Base-by-base conservation (phyloP, 2,329 filamentous ascomycete species). In the Beauveria sp. region DNA sequence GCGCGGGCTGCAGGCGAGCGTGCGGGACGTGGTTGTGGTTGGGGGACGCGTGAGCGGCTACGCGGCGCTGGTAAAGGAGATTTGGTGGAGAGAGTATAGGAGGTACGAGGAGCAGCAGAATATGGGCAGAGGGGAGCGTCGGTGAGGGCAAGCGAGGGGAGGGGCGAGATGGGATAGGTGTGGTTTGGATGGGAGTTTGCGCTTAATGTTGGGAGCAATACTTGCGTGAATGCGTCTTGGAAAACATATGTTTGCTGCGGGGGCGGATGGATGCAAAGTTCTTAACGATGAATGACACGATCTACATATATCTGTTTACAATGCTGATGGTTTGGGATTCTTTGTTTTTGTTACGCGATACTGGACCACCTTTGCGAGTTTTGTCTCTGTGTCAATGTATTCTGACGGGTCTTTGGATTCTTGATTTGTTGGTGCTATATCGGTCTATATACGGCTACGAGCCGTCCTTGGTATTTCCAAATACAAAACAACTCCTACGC, bases 1-100 rank as follows among this genome's bases (percentile, higher is more conserved):
- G 69, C 78, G 90, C 2, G 87, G 91, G 0, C 71, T 87, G 18
- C 83, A 85, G 65, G 84, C 84, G 62, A 87, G 86, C 65, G 75
- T 83, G 16, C 78, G 80, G 63, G 90, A 95, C 73, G 68, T 77
- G 14, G 73, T 75, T 20, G 74, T 77, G 1, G 63, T 82, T 38
- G 75, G 70, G 10, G 69, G 74, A 61, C 78, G 76, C 67, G 49
- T 81, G n/a, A 68, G 72, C 26, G 78, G 77, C 7, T 83, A 82
- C 67, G 73, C 75, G 49, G 70, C 75, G 16, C 75, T 81, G 55
- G 72, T 83, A 58, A 80, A 75, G 70, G 77, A 80, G 62, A 77
- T 85, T 46, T 87, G 83, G 81, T 69, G 79, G 66, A 71, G 73
- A 61, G 84, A 87, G 72, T 86, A 86, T 69, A 74, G 79, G 68